A percentile compares a stretch with the other conserved stretches of the same genome.
Evolutionary conservation across 1,284 basidiomycete species (phyloP).

Genomic region (Cystobasidium slooffiae): DNA sequence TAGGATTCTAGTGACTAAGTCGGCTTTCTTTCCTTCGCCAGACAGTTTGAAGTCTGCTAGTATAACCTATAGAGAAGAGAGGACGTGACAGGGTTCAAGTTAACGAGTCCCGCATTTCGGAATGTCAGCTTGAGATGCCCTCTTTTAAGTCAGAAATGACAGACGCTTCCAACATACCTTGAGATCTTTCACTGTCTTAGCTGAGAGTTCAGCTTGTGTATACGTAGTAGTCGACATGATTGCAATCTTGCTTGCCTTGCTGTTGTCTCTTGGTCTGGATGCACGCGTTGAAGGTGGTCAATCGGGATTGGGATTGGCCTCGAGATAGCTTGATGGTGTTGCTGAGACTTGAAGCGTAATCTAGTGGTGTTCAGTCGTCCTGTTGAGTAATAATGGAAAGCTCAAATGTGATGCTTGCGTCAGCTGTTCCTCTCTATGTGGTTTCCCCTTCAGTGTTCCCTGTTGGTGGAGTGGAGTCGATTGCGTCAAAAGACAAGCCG

Average conservation of each 20-base stretch:
- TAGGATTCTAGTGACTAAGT: conserved; percentile 36
- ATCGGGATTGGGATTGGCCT: background rate
- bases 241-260: background rate
- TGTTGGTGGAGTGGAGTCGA: background rate
- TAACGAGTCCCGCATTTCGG: background rate
- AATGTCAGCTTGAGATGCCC: background rate
- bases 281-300: background rate
- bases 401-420: background rate
- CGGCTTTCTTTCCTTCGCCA: conserved; percentile 28
- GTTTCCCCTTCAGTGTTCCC: background rate
- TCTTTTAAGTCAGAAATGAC: background rate
- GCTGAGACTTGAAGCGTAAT: background rate
- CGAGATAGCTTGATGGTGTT: background rate
- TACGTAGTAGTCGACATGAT: conserved; percentile 21
- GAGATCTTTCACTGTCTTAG: conserved; percentile 40
- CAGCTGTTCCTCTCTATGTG: background rate
- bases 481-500: background rate
- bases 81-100: background rate
- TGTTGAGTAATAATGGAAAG: too few relatives aligned
- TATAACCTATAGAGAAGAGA: conserved; percentile 7
- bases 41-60: conserved; percentile 30
- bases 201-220: conserved; percentile 35
- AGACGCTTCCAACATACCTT: conserved; percentile 16
- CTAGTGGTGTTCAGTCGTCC: too few relatives aligned
- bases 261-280: background rate